Conservation (phyloP, 805 yeast species). For the Metschnikowia similis region DNA sequence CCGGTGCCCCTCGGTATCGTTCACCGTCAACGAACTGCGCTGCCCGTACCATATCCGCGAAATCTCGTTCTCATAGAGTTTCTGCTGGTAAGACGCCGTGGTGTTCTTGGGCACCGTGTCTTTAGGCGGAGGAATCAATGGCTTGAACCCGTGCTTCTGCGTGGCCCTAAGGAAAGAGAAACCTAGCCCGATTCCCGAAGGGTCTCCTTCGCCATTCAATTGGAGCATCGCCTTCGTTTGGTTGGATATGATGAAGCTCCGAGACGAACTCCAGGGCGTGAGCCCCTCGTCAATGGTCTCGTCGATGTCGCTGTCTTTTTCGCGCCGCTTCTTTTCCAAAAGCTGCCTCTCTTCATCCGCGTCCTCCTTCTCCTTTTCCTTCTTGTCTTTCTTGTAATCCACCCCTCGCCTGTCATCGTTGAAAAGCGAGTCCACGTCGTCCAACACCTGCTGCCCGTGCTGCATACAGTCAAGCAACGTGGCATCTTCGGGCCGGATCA, state of each 20-base stretch:
- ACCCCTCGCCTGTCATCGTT: slow-evolving; percentile 28
- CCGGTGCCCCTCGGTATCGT: slow-evolving; percentile 35
- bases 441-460: slow-evolving; percentile 82
- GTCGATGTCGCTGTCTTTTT: slow-evolving; percentile 30
- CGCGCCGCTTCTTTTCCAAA: slow-evolving; percentile 26
- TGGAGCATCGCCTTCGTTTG: slow-evolving; percentile 97
- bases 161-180: slow-evolving; percentile 85
- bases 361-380: slow-evolving; percentile 29
- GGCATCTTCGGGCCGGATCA: slow-evolving; percentile 91
- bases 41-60: slow-evolving; percentile 87
- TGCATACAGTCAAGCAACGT: slow-evolving; percentile 87
- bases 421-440: slow-evolving; percentile 65
- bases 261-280: slow-evolving; percentile 91
- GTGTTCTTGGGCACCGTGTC: slow-evolving; percentile 37
- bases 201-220: slow-evolving; percentile 91
- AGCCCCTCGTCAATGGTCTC: slow-evolving; percentile 75
- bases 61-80: slow-evolving; percentile 87
- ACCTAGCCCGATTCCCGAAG: slow-evolving; percentile 86
- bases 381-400: slow-evolving; percentile 25
- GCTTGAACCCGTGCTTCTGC: slow-evolving; percentile 86
- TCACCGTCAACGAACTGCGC: slow-evolving; percentile 48
- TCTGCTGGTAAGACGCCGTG: slow-evolving; percentile 63
- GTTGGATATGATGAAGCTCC: slow-evolving; percentile 87
- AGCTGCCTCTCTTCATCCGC: slow-evolving; percentile 21
- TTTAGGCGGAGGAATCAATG: slow-evolving; percentile 32